These are phyloP conservation scores for Gamarada debralockiae DNA, from an alignment of 495 filamentous ascomycete genomes.

Conservation along the genomic window DNA sequence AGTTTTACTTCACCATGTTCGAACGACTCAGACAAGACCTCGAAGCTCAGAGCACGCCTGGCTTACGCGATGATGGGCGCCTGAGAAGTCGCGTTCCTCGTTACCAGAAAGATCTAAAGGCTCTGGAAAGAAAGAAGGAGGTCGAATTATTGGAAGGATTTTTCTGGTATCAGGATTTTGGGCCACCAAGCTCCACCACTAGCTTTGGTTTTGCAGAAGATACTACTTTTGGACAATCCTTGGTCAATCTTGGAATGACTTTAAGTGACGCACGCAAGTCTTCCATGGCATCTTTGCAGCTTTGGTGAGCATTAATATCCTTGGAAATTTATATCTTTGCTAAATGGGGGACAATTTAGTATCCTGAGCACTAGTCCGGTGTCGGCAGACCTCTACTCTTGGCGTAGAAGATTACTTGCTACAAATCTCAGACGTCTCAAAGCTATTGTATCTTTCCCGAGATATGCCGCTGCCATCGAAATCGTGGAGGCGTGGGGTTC, in stretches of 20 bases:
- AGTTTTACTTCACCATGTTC: no score
- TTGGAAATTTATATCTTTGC: not conserved
- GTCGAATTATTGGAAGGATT: not conserved
- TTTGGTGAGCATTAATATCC: not conserved
- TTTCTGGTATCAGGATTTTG: slow-evolving; percentile 10
- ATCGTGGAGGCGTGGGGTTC: slow-evolving; percentile 6
- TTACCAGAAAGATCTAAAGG: not conserved
- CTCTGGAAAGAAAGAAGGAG: not conserved
- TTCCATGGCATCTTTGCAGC: not conserved
- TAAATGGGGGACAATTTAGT: slow-evolving; percentile 1
- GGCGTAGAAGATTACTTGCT: not conserved
- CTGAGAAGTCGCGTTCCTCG: not conserved
- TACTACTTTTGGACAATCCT: not conserved
- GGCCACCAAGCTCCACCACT: not conserved
- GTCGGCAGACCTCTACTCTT: not conserved
- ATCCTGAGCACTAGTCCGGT: slow-evolving; percentile 3
- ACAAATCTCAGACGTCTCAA: not conserved
- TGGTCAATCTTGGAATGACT: not conserved
- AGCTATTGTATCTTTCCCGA: not conserved
- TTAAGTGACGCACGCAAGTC: not conserved
- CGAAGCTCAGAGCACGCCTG: not conserved
- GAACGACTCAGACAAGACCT: no score
- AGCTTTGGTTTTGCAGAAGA: not conserved
- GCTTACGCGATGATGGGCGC: not conserved
- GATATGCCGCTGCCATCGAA: slow-evolving; percentile 2